Evolutionary conservation across 345 rosid species (phyloP), one percentile per base, ranked within the genome.

Genomic region (Dipteronia sinensis): DNA sequence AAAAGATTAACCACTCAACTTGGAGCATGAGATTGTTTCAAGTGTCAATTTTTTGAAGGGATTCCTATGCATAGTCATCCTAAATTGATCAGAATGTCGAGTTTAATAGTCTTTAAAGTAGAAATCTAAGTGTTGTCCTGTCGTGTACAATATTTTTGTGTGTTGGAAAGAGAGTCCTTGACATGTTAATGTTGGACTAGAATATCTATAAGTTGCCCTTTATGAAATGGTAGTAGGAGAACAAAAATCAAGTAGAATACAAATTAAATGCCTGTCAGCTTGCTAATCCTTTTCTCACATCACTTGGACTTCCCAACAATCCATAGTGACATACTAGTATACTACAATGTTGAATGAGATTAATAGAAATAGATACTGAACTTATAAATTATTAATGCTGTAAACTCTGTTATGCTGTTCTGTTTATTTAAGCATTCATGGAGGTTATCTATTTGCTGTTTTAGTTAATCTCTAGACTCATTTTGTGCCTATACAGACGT

Each of bases 401-500:
- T 64, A 27, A 17, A 64, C 6, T 12, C 51, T 17, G 34, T 25
- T 25, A 40, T 1, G 3, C 22, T 4, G 10, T 55, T 23, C 12
- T n/a, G 55, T 76, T 55, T 44, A 20, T 67, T 67, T 38, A 67
- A 40, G 29, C 19, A 58, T 59, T 65, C 72, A 7, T 38, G 42
- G 6, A 61, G 34, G 69, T 56, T 77, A 40, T 65, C 49, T 19
- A 61, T 67, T 72, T 42, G 49, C 25, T 51, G 6, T 67, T 67
- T 74, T 76, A 74, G 56, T 49, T 70, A 49, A 53, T 25, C 22
- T 51, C 23, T 72, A 27, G 34, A 23, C 34, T 86, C 67, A 56
- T 72, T 3, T 77, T 70, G 67, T 69, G 65, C 68, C 71, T 67
- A 53, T 86, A 82, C 85, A 96, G 99, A 94, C 94, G 47, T 87